phyloP scores from a whole-genome alignment of 2,329 filamentous ascomycete species.

The Aphanoascus verrucosus region DNA sequence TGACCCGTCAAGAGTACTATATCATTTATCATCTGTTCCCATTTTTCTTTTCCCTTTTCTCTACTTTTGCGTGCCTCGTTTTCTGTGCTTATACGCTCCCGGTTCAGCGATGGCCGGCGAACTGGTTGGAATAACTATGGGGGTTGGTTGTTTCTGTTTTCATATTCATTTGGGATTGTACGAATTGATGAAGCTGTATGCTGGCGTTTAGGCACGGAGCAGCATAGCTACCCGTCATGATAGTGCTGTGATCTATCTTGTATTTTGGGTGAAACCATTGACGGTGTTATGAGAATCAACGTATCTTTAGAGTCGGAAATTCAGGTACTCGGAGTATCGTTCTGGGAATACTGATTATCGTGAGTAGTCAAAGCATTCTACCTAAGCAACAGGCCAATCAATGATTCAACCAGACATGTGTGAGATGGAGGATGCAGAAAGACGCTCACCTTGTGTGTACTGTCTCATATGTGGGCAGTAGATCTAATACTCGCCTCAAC shows the following conservation, averaged over 20 bases:
- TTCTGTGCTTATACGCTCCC: neutral
- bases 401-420: no score
- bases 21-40: neutral
- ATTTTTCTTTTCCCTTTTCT: neutral
- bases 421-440: no score
- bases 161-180: neutral
- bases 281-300: neutral
- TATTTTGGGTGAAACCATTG: neutral
- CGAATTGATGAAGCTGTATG: slow-evolving; percentile 9
- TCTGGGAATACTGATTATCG: neutral
- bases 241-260: slow-evolving; percentile 3
- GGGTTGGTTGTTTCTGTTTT: neutral
- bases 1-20: neutral
- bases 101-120: neutral
- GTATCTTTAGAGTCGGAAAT: neutral
- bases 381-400: no score
- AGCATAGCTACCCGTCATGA: neutral
- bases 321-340: no score
- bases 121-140: neutral
- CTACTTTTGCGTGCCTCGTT: neutral
- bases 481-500: no score
- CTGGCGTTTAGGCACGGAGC: slow-evolving; percentile 4
- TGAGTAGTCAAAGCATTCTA: no score
- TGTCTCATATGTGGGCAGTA: no score
- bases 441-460: no score